Percentiles rank a stretch among this genome's conserved stretches.
Evolutionary conservation across 2,329 filamentous ascomycete species (phyloP).

Genomic region (Scedosporium boydii): DNA sequence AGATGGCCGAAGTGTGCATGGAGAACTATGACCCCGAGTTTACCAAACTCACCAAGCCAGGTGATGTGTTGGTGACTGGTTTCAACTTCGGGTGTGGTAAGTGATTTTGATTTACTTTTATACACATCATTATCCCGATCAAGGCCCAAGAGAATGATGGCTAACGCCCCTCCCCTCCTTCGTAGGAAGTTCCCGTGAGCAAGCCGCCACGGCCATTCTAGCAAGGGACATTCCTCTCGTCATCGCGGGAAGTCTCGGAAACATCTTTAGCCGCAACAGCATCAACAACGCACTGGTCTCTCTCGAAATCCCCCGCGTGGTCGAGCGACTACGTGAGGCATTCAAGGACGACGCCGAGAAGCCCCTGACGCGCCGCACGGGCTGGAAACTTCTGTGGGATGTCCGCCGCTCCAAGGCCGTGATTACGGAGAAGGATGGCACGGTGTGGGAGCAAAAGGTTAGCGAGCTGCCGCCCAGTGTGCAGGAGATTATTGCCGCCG

Average conservation of each 20-base stretch:
- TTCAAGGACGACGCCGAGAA: too few relatives aligned
- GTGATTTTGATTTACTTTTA: too few relatives aligned
- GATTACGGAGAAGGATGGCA: too few relatives aligned
- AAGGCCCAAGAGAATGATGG: too few relatives aligned
- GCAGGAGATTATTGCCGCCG: too few relatives aligned
- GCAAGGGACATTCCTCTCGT: constrained; percentile 74
- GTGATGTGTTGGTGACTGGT: constrained; percentile 76
- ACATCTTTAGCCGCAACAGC: constrained; percentile 70
- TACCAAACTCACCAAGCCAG: constrained; percentile 47
- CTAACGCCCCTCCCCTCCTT: too few relatives aligned
- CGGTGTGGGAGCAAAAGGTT: too few relatives aligned
- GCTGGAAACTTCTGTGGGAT: too few relatives aligned
- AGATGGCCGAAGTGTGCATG: constrained; percentile 89
- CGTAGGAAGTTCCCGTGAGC: constrained; percentile 56
- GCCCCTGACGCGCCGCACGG: too few relatives aligned
- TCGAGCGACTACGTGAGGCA: constrained; percentile 52
- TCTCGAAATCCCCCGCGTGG: constrained; percentile 58
- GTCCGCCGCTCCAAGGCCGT: too few relatives aligned
- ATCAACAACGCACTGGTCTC: constrained; percentile 74
- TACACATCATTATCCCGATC: too few relatives aligned
- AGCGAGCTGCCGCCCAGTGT: too few relatives aligned
- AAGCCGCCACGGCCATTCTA: constrained; percentile 79
- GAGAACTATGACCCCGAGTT: constrained; percentile 82
- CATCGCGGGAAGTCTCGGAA: constrained; percentile 70
- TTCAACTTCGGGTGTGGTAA: constrained; percentile 81